phyloP scores from a whole-genome alignment of 2,329 filamentous ascomycete species.

The Magnaporthiopsis incrustans region DNA sequence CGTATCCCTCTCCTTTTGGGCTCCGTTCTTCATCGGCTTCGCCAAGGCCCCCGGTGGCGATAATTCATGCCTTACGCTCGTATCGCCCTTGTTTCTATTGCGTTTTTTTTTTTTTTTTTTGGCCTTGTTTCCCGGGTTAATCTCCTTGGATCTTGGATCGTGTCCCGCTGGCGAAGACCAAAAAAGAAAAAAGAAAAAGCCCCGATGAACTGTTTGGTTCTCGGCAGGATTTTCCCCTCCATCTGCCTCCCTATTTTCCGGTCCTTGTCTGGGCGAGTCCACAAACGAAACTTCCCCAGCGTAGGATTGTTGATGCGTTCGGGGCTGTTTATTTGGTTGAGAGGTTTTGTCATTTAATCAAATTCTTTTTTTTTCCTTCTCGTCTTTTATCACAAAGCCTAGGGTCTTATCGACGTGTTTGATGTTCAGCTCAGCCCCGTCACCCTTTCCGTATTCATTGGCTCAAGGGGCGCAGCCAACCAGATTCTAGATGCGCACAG shows the following conservation, averaged over 20 bases:
- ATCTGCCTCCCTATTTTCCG: background rate
- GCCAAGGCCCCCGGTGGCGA: background rate
- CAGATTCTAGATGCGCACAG: background rate
- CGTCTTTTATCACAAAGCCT: too few species aligned
- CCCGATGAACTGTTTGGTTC: background rate
- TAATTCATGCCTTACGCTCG: background rate
- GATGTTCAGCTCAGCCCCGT: conserved; percentile 15
- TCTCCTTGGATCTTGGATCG: background rate
- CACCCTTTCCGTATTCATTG: conserved; percentile 7
- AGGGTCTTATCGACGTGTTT: conserved; percentile 14
- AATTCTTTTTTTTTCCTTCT: background rate
- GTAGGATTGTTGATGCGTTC: background rate
- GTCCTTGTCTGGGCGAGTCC: background rate
- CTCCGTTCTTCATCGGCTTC: background rate
- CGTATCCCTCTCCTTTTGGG: background rate
- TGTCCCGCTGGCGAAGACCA: background rate
- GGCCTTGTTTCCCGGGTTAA: background rate
- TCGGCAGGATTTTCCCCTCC: background rate
- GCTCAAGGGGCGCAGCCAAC: conserved; percentile 5
- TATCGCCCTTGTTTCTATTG: background rate
- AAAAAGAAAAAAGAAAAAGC: background rate
- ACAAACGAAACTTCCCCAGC: background rate
- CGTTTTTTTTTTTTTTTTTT: background rate
- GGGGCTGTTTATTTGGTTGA: background rate
- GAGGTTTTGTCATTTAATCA: background rate